Evolutionary conservation across 2,329 filamentous ascomycete genomes (phyloP).

Genomic region (Gaeumannomyces sp.): DNA sequence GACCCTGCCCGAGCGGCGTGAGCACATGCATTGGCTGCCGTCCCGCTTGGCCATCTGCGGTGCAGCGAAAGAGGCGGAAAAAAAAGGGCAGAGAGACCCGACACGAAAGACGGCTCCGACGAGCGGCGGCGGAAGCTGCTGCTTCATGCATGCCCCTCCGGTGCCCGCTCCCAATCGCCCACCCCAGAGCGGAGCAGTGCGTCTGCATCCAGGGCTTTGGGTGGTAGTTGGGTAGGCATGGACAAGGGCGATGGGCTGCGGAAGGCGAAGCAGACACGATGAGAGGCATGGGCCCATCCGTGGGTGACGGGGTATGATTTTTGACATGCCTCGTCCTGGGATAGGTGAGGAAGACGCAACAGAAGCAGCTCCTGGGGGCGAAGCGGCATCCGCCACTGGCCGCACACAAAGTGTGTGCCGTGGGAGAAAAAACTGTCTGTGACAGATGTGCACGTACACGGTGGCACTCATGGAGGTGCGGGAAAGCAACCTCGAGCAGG

Average conservation of each 20-base stretch:
- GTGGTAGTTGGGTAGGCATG: background rate
- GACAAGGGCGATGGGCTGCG: background rate
- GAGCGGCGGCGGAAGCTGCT: background rate
- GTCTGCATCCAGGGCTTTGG: background rate
- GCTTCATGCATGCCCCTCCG: background rate
- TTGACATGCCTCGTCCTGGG: no score
- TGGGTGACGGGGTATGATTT: no score
- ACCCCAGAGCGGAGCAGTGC: background rate
- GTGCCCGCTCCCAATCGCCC: background rate
- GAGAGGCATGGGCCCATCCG: background rate
- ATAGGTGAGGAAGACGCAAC: background rate
- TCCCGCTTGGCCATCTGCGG: constrained; percentile 3
- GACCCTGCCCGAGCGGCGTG: constrained; percentile 5
- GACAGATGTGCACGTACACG: background rate
- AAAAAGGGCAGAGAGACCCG: background rate
- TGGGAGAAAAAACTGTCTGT: background rate
- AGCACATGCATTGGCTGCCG: constrained; percentile 5
- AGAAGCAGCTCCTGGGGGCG: background rate
- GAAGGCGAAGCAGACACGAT: no score
- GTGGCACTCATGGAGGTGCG: constrained; percentile 3
- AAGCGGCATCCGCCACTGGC: background rate
- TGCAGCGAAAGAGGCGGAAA: background rate
- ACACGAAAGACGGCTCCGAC: background rate
- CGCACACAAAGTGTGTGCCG: background rate
- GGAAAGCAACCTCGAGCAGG: background rate